These are phyloP conservation scores for Fusarium robinianum DNA, from an alignment of 2,329 filamentous ascomycete genomes.

Conservation along the genomic window DNA sequence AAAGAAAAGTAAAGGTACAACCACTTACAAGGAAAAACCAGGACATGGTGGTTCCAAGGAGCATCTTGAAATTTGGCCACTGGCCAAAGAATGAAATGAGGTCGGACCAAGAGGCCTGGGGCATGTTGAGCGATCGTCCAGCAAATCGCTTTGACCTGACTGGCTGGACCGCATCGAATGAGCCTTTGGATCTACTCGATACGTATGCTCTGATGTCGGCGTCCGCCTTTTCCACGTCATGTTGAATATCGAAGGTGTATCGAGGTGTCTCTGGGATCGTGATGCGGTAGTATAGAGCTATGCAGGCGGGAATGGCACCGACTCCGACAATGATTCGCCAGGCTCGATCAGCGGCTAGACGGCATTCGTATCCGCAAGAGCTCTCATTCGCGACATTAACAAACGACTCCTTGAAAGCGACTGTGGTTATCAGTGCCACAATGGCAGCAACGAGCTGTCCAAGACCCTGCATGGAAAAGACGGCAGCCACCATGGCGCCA, in stretches of 20 bases:
- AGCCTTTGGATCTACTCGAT: constrained; percentile 52
- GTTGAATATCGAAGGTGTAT: constrained; percentile 80
- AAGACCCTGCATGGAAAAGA: constrained; percentile 84
- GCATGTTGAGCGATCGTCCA: constrained; percentile 61
- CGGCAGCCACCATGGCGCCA: constrained; percentile 80
- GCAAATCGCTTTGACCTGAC: constrained; percentile 58
- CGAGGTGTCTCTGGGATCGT: constrained; percentile 85
- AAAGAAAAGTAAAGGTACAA: not conserved
- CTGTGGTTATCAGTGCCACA: constrained; percentile 70
- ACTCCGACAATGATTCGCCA: constrained; percentile 84
- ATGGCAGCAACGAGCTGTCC: constrained; percentile 76
- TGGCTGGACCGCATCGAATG: constrained; percentile 53
- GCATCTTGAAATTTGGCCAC: constrained; percentile 71
- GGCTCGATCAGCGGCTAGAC: constrained; percentile 74
- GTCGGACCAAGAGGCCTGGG: constrained; percentile 72
- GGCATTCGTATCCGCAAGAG: constrained; percentile 65
- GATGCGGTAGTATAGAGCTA: constrained; percentile 83
- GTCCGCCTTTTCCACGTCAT: constrained; percentile 75
- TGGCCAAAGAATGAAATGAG: constrained; percentile 68
- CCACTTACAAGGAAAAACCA: constrained; percentile 78
- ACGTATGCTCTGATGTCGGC: constrained; percentile 70
- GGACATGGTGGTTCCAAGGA: constrained; percentile 76
- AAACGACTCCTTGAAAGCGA: constrained; percentile 63
- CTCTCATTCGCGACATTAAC: constrained; percentile 45
- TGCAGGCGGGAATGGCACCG: constrained; percentile 74